Percentiles rank a stretch among this genome's conserved stretches.
phyloP scores from a whole-genome alignment of 352 stramenopile genomes.

The Elongisporangium prolatum region DNA sequence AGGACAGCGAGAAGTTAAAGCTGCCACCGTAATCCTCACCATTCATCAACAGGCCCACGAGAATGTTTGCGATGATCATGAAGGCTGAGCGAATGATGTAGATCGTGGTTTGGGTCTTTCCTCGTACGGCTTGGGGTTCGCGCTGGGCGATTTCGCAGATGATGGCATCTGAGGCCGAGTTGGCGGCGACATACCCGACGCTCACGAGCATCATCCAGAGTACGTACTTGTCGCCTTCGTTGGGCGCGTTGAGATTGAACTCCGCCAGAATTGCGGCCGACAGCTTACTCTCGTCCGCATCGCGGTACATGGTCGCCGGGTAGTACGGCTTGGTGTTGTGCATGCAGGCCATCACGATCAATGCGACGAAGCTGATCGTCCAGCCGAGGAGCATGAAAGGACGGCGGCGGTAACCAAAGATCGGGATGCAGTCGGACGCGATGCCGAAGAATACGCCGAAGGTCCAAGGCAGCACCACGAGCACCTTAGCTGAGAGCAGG shows the following conservation, averaged over 20 bases:
- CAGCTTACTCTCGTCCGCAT: constrained; percentile 20
- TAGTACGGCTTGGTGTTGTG: constrained; percentile 49
- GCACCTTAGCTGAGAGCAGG: constrained; percentile 12
- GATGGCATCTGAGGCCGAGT: constrained; percentile 45
- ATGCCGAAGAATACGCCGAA: constrained; percentile 7
- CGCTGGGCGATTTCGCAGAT: constrained; percentile 40
- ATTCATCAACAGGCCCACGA: constrained; percentile 18
- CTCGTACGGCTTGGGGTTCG: constrained; percentile 19
- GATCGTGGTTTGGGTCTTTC: constrained; percentile 22
- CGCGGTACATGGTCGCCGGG: constrained; percentile 4
- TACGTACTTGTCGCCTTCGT: constrained; percentile 37
- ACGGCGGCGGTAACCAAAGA: constrained; percentile 50
- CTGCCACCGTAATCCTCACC: constrained; percentile 15
- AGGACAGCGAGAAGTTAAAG: constrained; percentile 16
- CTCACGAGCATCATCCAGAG: constrained; percentile 49
- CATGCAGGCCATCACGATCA: constrained; percentile 42
- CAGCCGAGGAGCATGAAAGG: constrained; percentile 56
- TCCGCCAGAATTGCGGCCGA: constrained; percentile 6
- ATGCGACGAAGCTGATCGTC: constrained; percentile 32
- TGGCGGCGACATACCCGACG: constrained; percentile 42
- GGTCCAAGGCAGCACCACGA: constrained; percentile 20
- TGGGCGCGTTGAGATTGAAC: constrained; percentile 33
- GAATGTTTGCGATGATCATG: constrained; percentile 13
- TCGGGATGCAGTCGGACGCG: constrained; percentile 30
- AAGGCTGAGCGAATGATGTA: constrained; percentile 19